Evolutionary conservation across 768 basidiomycete genomes (phyloP).

Genomic region (Phlegmacium glaucopus): DNA sequence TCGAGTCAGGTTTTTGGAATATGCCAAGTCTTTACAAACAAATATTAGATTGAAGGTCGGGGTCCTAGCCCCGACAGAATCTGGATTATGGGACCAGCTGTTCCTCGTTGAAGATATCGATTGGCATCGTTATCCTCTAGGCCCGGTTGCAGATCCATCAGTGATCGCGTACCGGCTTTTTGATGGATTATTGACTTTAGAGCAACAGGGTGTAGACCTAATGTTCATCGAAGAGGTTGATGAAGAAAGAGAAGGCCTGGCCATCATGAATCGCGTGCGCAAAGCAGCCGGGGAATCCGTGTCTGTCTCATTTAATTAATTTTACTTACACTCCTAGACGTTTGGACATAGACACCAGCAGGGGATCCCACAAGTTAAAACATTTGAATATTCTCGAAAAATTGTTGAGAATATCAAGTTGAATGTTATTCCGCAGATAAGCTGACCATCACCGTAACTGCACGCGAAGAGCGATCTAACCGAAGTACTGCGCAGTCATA

Average conservation of each 20-base stretch:
- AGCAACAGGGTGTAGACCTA: slow-evolving; percentile 68
- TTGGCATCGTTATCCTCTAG: slow-evolving; percentile 56
- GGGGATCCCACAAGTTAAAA: too few species aligned
- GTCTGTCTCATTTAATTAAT: slow-evolving; percentile 27
- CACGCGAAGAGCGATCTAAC: too few species aligned
- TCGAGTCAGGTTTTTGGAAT: slow-evolving; percentile 27
- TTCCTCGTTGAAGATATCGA: slow-evolving; percentile 35
- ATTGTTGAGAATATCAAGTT: too few species aligned
- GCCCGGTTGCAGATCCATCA: slow-evolving; percentile 52
- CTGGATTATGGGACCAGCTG: slow-evolving; percentile 35
- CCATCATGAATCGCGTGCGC: slow-evolving; percentile 90
- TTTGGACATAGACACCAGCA: not conserved
- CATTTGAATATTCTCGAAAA: too few species aligned
- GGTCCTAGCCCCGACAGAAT: slow-evolving; percentile 62
- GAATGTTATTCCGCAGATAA: too few species aligned
- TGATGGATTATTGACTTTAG: slow-evolving; percentile 81
- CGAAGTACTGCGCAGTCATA: too few species aligned
- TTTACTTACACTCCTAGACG: not conserved
- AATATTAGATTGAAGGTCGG: slow-evolving; percentile 51
- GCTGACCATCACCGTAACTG: too few species aligned
- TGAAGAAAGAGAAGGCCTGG: slow-evolving; percentile 82
- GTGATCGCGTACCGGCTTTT: slow-evolving; percentile 81
- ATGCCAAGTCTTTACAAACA: slow-evolving; percentile 39
- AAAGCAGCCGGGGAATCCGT: slow-evolving; percentile 77
- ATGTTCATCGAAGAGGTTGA: slow-evolving; percentile 84